These are phyloP conservation scores for Chytriomyces hyalinus DNA, from an alignment of 192 early-diverging fungal species.

Conservation along the genomic window DNA sequence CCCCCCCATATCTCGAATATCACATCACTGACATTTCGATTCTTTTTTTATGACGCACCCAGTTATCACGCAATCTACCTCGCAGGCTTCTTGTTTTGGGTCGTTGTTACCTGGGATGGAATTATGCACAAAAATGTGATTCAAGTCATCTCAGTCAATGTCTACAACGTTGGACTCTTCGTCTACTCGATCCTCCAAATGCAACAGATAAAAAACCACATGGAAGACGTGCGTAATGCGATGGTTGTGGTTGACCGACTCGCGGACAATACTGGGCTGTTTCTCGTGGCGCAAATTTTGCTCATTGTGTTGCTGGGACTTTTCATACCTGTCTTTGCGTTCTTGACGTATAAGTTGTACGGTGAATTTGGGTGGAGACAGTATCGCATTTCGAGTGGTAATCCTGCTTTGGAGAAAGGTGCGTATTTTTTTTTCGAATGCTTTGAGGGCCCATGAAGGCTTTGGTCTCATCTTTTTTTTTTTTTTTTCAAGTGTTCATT, in stretches of 20 bases:
- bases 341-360: not conserved
- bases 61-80: not conserved
- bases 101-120: constrained; percentile 22
- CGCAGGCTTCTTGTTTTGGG: constrained; percentile 1
- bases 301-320: not conserved
- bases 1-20: too few species aligned
- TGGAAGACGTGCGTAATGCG: not conserved
- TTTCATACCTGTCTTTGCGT: not conserved
- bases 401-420: not conserved
- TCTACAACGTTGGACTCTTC: constrained; percentile 21
- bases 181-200: constrained; percentile 28
- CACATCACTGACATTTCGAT: not conserved
- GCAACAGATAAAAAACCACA: constrained; percentile 3
- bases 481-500: not conserved
- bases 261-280: not conserved
- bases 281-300: constrained; percentile 9
- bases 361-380: constrained; percentile 17
- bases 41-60: not conserved
- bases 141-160: constrained; percentile 22
- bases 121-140: constrained; percentile 12
- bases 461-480: too few species aligned
- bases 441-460: too few species aligned
- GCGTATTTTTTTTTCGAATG: too few species aligned
- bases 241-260: too few species aligned
- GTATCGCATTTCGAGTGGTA: constrained; percentile 11